Conservation (phyloP, 768 basidiomycete genomes). For the Lactarius hatsudake region DNA sequence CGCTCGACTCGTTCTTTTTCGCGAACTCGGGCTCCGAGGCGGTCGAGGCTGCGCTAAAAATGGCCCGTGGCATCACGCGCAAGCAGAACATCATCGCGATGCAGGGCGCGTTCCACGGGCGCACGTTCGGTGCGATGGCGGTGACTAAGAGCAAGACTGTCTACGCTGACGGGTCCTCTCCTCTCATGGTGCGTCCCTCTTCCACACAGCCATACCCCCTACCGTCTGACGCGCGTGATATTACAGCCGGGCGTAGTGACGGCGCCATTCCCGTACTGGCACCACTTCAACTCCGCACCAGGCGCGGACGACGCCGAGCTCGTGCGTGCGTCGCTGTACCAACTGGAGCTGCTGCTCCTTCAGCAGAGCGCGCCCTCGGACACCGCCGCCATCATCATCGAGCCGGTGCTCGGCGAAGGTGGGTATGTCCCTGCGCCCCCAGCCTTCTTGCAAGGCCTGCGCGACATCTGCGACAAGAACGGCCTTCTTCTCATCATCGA, state of each 20-base stretch:
- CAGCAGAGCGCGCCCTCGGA: slow-evolving; percentile 84
- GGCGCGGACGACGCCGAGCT: slow-evolving; percentile 56
- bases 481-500: slow-evolving; percentile 82
- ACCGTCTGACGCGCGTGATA: not conserved
- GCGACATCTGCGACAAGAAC: slow-evolving; percentile 84
- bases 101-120: slow-evolving; percentile 92
- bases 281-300: slow-evolving; percentile 63
- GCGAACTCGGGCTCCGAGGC: slow-evolving; percentile 97
- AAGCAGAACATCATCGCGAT: slow-evolving; percentile 87
- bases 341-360: slow-evolving; percentile 71
- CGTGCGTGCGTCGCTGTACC: slow-evolving; percentile 64
- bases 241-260: slow-evolving; percentile 77
- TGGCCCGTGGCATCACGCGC: slow-evolving; percentile 75
- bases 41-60: slow-evolving; percentile 84
- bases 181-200: slow-evolving; percentile 67
- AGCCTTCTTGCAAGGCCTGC: slow-evolving; percentile 74
- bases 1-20: slow-evolving; percentile 94
- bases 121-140: slow-evolving; percentile 91
- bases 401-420: slow-evolving; percentile 93
- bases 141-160: slow-evolving; percentile 93
- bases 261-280: slow-evolving; percentile 91
- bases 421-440: slow-evolving; percentile 89
- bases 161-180: slow-evolving; percentile 74
- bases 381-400: slow-evolving; percentile 90
- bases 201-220: not conserved